Evolutionary conservation across 2,329 filamentous ascomycete species (phyloP).

Genomic region (Didymella exigua): DNA sequence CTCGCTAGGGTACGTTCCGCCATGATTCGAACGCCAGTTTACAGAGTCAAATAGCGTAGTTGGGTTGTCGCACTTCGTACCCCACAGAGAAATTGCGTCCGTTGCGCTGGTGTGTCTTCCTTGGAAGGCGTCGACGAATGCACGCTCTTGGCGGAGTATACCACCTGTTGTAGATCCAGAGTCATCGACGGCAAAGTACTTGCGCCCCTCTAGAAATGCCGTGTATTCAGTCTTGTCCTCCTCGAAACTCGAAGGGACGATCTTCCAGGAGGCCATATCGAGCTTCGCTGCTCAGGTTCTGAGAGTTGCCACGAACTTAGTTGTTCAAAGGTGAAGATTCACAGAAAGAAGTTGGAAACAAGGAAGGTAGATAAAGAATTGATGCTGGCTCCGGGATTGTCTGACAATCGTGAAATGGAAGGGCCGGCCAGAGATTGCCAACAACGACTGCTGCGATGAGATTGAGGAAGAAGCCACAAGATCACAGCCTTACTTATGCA

Average conservation of each 20-base stretch:
- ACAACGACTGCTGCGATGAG: neutral
- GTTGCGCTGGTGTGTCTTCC: conserved; percentile 8
- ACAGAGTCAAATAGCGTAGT: conserved; percentile 8
- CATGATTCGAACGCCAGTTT: conserved; percentile 23
- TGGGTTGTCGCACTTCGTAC: conserved; percentile 25
- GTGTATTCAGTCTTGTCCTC: conserved; percentile 16
- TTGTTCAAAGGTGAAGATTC: too few relatives aligned
- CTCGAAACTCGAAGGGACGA: conserved; percentile 11
- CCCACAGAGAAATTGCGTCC: conserved; percentile 31
- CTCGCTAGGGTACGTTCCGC: conserved; percentile 24
- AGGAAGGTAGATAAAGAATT: neutral
- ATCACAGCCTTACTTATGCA: neutral
- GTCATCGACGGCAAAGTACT: conserved; percentile 44
- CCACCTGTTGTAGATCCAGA: conserved; percentile 35
- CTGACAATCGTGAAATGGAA: too few relatives aligned
- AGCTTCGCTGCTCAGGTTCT: neutral
- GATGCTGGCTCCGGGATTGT: too few relatives aligned
- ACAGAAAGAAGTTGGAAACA: neutral
- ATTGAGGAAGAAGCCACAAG: neutral
- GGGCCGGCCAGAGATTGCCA: neutral
- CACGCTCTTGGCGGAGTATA: conserved; percentile 24
- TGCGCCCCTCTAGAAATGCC: conserved; percentile 23
- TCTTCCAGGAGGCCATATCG: conserved; percentile 26
- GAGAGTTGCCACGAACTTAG: too few relatives aligned
- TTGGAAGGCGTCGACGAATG: conserved; percentile 25